Percentiles rank a stretch among this genome's conserved stretches.
Evolutionary conservation across 1,139 yeast species (phyloP).

Genomic region (Blastobotrys illinoisensis): DNA sequence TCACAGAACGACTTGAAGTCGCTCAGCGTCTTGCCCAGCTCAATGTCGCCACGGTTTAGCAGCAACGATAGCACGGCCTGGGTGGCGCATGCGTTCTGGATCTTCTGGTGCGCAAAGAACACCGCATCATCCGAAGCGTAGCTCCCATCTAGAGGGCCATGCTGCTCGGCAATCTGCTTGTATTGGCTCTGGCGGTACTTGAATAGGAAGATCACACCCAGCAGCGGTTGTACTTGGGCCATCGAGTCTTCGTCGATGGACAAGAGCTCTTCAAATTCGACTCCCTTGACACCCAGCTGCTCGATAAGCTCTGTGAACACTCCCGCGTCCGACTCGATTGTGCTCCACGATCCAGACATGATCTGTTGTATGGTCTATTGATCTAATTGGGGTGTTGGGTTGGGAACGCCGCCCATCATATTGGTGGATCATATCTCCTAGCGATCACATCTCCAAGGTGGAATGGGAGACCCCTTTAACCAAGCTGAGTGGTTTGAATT

Average conservation of each 20-base stretch:
- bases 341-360: constrained; percentile 47
- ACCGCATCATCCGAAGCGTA: constrained; percentile 34
- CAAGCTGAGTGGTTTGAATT: neutral
- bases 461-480: no score
- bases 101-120: constrained; percentile 62
- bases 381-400: no score
- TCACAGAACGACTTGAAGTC: constrained; percentile 49
- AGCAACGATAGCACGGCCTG: constrained; percentile 64
- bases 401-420: no score
- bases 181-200: constrained; percentile 44
- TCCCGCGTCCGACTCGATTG: constrained; percentile 72
- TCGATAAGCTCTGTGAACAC: constrained; percentile 63
- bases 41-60: constrained; percentile 40
- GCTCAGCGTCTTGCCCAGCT: constrained; percentile 46
- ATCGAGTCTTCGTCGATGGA: constrained; percentile 49
- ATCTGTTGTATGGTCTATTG: neutral
- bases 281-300: constrained; percentile 48
- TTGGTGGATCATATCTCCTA: no score
- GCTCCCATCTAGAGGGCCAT: constrained; percentile 40
- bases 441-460: no score
- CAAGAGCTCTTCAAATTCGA: constrained; percentile 57
- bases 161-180: constrained; percentile 4
- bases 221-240: constrained; percentile 37
- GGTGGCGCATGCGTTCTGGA: constrained; percentile 74
- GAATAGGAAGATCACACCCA: constrained; percentile 62